These are phyloP conservation scores for Dendrothele bispora DNA, from an alignment of 768 basidiomycete species.

Conservation along the genomic window DNA sequence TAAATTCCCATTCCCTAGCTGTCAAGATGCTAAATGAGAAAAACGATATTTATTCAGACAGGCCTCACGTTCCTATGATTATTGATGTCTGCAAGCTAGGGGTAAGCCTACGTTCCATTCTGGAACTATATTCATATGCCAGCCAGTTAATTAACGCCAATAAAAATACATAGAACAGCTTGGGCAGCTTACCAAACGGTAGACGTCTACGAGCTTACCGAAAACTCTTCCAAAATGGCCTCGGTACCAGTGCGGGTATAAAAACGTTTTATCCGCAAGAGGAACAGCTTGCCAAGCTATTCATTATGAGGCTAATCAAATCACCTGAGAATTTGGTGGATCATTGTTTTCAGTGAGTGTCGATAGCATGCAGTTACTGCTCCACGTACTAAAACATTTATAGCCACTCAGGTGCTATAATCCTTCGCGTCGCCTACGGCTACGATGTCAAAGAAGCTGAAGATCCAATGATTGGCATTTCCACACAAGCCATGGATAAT, in stretches of 20 bases:
- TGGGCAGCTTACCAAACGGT: neutral
- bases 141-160: no score
- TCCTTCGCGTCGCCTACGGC: neutral
- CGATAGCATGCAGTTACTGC: no score
- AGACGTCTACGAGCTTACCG: neutral
- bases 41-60: constrained; percentile 36
- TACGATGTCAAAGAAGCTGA: neutral
- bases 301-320: no score
- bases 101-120: neutral
- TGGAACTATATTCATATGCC: neutral
- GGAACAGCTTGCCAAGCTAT: no score
- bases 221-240: no score
- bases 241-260: no score
- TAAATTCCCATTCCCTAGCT: no score
- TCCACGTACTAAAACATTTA: no score
- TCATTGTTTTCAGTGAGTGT: no score
- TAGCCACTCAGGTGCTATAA: neutral
- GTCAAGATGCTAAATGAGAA: constrained; percentile 39
- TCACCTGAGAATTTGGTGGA: no score
- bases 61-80: constrained; percentile 16
- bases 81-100: neutral
- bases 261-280: no score
- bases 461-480: neutral
- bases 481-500: neutral
- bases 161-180: neutral